Percentiles rank a stretch among this genome's conserved stretches.
phyloP scores from a whole-genome alignment of 306 rosid species.

The Cercis canadensis region DNA sequence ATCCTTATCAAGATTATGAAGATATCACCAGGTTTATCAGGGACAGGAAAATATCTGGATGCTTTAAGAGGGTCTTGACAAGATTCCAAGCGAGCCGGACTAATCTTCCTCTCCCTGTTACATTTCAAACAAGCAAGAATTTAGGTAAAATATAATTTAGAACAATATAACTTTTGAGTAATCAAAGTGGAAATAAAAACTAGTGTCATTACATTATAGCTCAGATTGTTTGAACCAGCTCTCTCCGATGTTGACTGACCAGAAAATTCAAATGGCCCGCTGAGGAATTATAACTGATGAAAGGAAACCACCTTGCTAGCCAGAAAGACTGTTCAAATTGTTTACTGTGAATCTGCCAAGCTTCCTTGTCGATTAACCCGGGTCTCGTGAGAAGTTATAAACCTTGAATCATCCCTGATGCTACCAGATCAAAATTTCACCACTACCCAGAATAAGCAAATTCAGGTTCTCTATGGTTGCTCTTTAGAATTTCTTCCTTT shows the following conservation, averaged over 20 bases:
- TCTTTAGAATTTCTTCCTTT: neutral
- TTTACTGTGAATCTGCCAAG: conserved; percentile 17
- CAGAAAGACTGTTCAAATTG: neutral
- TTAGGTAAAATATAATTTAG: conserved; percentile 4
- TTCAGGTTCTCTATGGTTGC: too few species aligned
- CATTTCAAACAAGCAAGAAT: conserved; percentile 30
- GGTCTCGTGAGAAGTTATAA: conserved; percentile 5
- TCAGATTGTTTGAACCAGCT: conserved; percentile 8
- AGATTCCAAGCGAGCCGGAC: conserved; percentile 42
- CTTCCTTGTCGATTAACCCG: conserved; percentile 18
- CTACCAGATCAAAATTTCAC: conserved; percentile 9
- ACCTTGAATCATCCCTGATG: neutral
- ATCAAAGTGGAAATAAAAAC: conserved; percentile 24
- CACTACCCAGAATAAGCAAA: neutral
- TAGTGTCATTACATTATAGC: conserved; percentile 29
- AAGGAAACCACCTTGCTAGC: neutral
- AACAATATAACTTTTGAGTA: conserved; percentile 15
- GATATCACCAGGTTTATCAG: conserved; percentile 49
- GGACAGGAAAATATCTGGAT: conserved; percentile 43
- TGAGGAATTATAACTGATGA: conserved; percentile 3
- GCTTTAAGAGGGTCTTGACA: conserved; percentile 42
- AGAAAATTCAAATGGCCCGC: conserved; percentile 6
- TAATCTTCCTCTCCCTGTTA: conserved; percentile 48
- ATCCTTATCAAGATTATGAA: conserved; percentile 48
- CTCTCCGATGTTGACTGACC: conserved; percentile 8